Conservation (phyloP, 371 early-diverging fungal species). For the Synchytrium microbalum region DNA sequence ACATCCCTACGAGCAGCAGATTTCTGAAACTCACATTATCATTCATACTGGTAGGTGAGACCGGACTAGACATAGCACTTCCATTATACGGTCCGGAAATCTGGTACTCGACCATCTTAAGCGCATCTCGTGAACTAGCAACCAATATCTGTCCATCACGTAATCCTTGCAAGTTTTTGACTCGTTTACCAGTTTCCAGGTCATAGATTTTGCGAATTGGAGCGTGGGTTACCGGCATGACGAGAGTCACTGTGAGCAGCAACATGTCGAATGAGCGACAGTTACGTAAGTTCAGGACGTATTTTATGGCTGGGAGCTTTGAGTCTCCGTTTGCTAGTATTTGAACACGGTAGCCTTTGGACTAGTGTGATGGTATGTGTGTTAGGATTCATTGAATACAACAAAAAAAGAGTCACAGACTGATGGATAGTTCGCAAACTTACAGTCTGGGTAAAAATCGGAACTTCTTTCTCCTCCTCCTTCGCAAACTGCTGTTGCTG, state of each 20-base stretch:
- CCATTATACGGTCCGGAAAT: not conserved
- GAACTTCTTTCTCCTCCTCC: conserved; percentile 14
- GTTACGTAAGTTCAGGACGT: conserved; percentile 37
- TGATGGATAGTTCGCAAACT: not conserved
- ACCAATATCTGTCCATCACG: conserved; percentile 29
- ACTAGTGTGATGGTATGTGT: conserved; percentile 15
- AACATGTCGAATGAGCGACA: conserved; percentile 33
- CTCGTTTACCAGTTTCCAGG: conserved; percentile 27
- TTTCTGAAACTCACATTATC: not conserved
- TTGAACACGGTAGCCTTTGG: conserved; percentile 37
- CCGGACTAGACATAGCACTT: too few species aligned
- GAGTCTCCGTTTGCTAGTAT: conserved; percentile 37
- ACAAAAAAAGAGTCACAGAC: conserved; percentile 3
- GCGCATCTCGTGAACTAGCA: conserved; percentile 19
- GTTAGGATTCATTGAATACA: not conserved
- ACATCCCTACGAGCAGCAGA: not conserved
- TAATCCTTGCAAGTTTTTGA: conserved; percentile 25
- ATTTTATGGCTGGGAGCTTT: conserved; percentile 12
- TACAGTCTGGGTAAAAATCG: conserved; percentile 27
- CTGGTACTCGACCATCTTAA: conserved; percentile 22
- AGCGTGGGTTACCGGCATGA: conserved; percentile 13
- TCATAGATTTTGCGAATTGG: conserved; percentile 36
- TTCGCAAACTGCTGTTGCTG: not conserved
- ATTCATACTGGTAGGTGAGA: not conserved
- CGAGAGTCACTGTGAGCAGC: not conserved